phyloP scores from a whole-genome alignment of 2,329 filamentous ascomycete genomes.

The Diaporthe eres region DNA sequence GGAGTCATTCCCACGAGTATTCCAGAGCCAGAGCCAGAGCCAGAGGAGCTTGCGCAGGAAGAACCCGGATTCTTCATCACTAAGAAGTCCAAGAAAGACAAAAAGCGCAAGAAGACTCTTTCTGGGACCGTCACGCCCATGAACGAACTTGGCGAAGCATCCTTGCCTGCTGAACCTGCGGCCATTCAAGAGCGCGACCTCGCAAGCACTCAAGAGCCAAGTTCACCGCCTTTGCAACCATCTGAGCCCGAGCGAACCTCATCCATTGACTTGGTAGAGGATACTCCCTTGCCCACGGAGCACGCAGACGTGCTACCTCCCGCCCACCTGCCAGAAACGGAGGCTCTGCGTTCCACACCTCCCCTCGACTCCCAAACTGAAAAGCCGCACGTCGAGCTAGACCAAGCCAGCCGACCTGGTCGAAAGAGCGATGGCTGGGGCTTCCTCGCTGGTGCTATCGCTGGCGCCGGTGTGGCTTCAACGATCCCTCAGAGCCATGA shows the following conservation, averaged over 20 bases:
- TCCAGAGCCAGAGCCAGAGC: not conserved
- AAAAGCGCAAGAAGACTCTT: not conserved
- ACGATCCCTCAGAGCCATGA: not conserved
- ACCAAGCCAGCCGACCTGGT: not conserved
- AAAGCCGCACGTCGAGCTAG: not conserved
- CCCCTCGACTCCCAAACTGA: not conserved
- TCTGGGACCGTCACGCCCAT: not conserved
- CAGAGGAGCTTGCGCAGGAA: constrained; percentile 4
- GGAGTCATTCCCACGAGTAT: not conserved
- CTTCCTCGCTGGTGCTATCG: constrained; percentile 31
- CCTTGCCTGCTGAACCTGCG: not conserved
- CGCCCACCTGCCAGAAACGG: not conserved
- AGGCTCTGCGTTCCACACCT: not conserved
- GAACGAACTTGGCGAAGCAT: not conserved
- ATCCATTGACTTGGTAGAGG: constrained; percentile 1
- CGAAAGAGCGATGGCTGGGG: constrained; percentile 33
- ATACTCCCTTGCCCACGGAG: not conserved
- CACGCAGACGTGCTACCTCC: not conserved
- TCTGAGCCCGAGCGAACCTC: not conserved
- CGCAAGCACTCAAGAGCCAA: not conserved
- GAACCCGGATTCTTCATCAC: not conserved
- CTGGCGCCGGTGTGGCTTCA: constrained; percentile 12
- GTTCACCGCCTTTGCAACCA: no score
- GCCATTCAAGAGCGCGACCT: not conserved
- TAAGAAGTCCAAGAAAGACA: not conserved